Evolutionary conservation across 345 rosid species (phyloP).

Genomic region (Eucalyptus caleyi): DNA sequence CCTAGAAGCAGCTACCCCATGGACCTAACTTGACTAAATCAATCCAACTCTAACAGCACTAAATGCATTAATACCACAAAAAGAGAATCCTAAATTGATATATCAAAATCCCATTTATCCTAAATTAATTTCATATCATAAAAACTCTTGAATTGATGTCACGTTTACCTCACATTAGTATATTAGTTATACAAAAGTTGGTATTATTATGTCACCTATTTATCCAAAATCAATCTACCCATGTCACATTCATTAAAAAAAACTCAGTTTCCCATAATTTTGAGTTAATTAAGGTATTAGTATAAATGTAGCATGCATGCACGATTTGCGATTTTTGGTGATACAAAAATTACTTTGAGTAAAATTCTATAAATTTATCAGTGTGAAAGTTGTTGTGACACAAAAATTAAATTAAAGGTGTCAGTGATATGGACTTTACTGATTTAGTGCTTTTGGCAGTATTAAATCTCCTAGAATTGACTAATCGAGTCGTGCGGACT

Average conservation of each 20-base stretch:
- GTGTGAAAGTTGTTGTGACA: not conserved
- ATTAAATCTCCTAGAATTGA: not conserved
- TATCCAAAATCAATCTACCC: rapidly evolving
- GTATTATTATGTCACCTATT: too few species aligned
- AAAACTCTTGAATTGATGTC: not conserved
- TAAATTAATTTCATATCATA: not conserved
- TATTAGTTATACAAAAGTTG: too few species aligned
- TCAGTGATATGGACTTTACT: too few species aligned
- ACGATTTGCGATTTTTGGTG: rapidly evolving
- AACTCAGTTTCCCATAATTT: rapidly evolving
- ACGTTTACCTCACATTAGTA: rapidly evolving
- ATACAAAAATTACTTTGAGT: too few species aligned
- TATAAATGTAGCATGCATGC: not conserved
- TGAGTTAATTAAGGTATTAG: too few species aligned
- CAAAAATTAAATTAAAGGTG: not conserved
- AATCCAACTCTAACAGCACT: not conserved
- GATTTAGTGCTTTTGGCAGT: not conserved
- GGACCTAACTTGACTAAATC: not conserved
- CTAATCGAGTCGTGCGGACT: not conserved
- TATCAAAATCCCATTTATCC: not conserved
- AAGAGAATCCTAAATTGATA: not conserved
- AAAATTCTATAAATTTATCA: not conserved
- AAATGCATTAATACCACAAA: not conserved
- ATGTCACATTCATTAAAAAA: not conserved
- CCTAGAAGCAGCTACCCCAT: not conserved